Evolutionary conservation across 2,329 filamentous ascomycete species (phyloP).

Genomic region (Aaosphaeria arxii): DNA sequence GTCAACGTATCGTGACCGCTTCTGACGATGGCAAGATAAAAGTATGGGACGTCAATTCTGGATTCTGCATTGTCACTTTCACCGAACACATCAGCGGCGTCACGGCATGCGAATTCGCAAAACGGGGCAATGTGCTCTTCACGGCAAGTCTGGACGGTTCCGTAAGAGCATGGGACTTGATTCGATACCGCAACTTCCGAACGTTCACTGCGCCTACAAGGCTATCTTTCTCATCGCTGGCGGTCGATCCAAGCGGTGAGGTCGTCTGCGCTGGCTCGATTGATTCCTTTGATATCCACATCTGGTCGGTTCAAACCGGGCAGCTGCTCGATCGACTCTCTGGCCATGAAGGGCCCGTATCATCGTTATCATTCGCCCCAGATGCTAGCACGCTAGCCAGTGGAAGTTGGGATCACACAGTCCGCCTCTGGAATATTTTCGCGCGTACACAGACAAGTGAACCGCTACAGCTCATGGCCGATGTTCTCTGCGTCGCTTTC

Average conservation of each 20-base stretch:
- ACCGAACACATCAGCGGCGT: conserved; percentile 95
- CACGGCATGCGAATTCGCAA: conserved; percentile 91
- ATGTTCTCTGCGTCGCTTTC: conserved; percentile 82
- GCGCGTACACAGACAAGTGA: conserved; percentile 91
- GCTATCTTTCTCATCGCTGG: conserved; percentile 87
- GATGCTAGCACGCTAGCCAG: conserved; percentile 81
- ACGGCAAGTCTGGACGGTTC: conserved; percentile 94
- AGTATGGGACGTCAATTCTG: conserved; percentile 94
- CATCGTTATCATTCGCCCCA: conserved; percentile 81
- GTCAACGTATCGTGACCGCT: conserved; percentile 86
- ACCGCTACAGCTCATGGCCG: conserved; percentile 85
- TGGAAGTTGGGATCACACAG: conserved; percentile 95
- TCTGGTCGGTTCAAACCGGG: conserved; percentile 98
- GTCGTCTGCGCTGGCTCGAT: conserved; percentile 92
- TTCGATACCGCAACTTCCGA: conserved; percentile 93
- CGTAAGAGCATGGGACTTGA: conserved; percentile 91
- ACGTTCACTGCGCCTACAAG: conserved; percentile 94
- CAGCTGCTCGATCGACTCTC: conserved; percentile 87
- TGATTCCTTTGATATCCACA: conserved; percentile 95
- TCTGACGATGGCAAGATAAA: conserved; percentile 98
- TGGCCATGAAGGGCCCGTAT: conserved; percentile 92
- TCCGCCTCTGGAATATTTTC: conserved; percentile 95
- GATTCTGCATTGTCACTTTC: conserved; percentile 97
- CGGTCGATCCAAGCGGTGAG: conserved; percentile 95
- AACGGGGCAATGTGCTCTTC: conserved; percentile 92